Base-by-base conservation (phyloP, 129 eudicot genomes). In the Tagetes erecta region DNA sequence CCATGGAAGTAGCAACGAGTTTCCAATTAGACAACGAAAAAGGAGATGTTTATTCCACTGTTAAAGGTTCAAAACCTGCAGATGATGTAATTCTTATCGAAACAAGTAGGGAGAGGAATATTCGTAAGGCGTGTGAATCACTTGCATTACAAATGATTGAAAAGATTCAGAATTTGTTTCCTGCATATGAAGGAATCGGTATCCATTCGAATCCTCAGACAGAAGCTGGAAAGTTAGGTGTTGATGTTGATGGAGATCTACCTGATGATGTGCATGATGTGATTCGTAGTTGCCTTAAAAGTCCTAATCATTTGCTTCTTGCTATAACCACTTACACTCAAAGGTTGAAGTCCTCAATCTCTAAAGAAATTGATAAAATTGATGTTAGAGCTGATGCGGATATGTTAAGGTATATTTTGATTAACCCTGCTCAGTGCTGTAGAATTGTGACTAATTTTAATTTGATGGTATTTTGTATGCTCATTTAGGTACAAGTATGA, bases 351-450 rank as follows among this genome's bases (percentile, higher is more conserved):
- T 76, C 86, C 40, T 68, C 82, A 64, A 84, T 95, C 59, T 72
- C 78, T 31, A 85, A 82, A 75, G 99, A 95, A 84, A 95, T 88
- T 31, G 97, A 95, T 80, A 95, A 95, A 77, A 89, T 95, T 77
- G 99, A 95, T 80, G 88, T 95, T 51, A 86, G 97, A 82, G 94
- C 92, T 50, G 99, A 95, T 83, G 99, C 99, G 65, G 99, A 95
- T 83, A 84, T 90, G 67, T 80, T 95, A 53, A 88, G 99, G 96
- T 93, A 82, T 40, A 33, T 64, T 11, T 11, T 53, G 2, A 71
- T 66, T 13, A 36, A 12, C 27, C 12, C 7, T 37, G 30, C 40
- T 5, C 1, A 1, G 9, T 62, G 2, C 37, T 62, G 12, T 35
- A 12, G 10, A 36, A 20, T 30, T 56, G 39, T 55, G 41, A 30